These are phyloP conservation scores for Plantago major DNA, from an alignment of 257 asterid genomes.

Conservation along the genomic window DNA sequence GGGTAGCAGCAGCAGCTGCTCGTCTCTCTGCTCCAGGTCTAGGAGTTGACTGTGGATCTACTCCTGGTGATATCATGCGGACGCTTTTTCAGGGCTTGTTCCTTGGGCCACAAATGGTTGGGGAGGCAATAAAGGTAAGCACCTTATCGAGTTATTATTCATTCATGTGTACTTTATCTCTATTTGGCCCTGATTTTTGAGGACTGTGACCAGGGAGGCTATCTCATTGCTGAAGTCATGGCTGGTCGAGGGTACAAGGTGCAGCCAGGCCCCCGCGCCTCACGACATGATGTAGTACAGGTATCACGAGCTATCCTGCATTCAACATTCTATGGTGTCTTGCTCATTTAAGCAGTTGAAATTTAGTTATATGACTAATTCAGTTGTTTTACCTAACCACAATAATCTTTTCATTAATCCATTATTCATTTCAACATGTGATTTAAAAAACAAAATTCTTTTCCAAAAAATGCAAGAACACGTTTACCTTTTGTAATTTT, in stretches of 20 bases:
- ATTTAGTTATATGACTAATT: no score
- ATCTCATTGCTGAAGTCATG: constrained; percentile 94
- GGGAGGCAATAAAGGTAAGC: constrained; percentile 87
- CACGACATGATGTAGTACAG: constrained; percentile 90
- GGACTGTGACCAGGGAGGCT: constrained; percentile 63
- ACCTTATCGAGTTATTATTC: background rate
- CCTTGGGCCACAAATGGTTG: constrained; percentile 97
- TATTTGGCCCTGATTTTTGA: constrained; percentile 21
- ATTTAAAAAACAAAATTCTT: no score
- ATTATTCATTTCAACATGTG: no score
- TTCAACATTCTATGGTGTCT: no score
- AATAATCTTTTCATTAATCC: no score
- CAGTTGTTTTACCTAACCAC: no score
- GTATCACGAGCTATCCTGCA: constrained; percentile 20
- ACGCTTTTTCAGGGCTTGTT: constrained; percentile 77
- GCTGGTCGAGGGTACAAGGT: constrained; percentile 76
- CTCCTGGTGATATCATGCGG: constrained; percentile 85
- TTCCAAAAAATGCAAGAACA: no score
- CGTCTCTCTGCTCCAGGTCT: constrained; percentile 98
- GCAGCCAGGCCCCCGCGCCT: constrained; percentile 73
- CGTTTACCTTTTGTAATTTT: no score
- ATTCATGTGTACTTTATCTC: background rate
- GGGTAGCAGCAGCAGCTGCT: constrained; percentile 96
- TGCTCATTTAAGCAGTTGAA: no score
- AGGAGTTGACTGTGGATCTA: constrained; percentile 89